Conservation (phyloP, 2,329 filamentous ascomycete species). For the Falciphora oryzae region DNA sequence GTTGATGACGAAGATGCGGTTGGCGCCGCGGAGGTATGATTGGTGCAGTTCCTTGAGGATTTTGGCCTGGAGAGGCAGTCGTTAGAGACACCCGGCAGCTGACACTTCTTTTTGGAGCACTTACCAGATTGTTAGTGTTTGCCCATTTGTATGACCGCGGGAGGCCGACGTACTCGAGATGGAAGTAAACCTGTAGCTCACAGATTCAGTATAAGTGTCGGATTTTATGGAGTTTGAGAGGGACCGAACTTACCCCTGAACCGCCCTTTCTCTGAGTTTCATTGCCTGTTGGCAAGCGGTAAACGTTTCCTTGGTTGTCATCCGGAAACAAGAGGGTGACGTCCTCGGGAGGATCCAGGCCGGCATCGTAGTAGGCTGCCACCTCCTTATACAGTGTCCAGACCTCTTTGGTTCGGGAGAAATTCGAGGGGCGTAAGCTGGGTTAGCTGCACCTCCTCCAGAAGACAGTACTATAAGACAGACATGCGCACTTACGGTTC, state of each 20-base stretch:
- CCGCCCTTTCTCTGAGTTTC: constrained; percentile 56
- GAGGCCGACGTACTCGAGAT: constrained; percentile 47
- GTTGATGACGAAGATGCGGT: constrained; percentile 62
- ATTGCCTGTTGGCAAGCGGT: constrained; percentile 52
- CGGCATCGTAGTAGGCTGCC: constrained; percentile 60
- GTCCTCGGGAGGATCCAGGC: constrained; percentile 57
- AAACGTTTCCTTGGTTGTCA: constrained; percentile 63
- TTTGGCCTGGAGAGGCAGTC: background rate
- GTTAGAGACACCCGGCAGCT: no score
- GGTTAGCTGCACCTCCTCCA: no score
- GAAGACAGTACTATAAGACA: no score
- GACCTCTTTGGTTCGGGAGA: constrained; percentile 37
- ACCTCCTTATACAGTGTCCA: constrained; percentile 75
- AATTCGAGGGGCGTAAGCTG: no score
- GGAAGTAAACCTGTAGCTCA: constrained; percentile 49
- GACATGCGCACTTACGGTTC: constrained; percentile 35
- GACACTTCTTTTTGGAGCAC: no score
- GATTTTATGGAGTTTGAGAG: no score
- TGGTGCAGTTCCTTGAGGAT: constrained; percentile 42
- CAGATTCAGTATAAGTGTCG: no score
- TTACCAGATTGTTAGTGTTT: constrained; percentile 37
- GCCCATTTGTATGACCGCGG: constrained; percentile 52
- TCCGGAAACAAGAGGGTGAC: constrained; percentile 64
- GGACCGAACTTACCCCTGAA: constrained; percentile 35
- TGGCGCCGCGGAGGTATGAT: constrained; percentile 51